These are phyloP conservation scores for Cynanchum wilfordii DNA, from an alignment of 257 asterid genomes.

Conservation along the genomic window DNA sequence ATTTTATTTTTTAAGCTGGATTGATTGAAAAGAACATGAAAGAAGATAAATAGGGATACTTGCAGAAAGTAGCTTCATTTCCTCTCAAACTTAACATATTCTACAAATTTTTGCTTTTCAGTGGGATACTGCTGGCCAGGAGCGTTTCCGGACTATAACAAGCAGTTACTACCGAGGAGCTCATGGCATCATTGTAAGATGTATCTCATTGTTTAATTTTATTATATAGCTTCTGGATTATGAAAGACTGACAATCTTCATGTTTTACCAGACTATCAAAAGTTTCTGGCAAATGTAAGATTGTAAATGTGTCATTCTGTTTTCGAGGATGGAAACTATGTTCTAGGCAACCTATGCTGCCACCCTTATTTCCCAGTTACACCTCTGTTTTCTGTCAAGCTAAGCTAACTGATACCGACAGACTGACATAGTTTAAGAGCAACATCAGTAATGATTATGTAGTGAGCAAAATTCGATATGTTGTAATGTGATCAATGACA, in stretches of 20 bases:
- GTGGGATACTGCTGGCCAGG: slow-evolving; percentile 99
- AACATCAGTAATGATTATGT: not conserved
- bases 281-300: not conserved
- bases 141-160: slow-evolving; percentile 93
- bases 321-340: not conserved
- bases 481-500: not conserved
- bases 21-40: not conserved
- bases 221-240: not conserved
- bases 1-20: not conserved
- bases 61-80: not conserved
- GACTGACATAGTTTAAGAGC: not conserved
- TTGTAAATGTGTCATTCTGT: not conserved
- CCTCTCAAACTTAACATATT: not conserved
- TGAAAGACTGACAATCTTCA: not conserved
- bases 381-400: not conserved
- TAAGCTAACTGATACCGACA: not conserved
- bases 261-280: not conserved
- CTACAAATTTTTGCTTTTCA: slow-evolving; percentile 25
- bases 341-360: not conserved
- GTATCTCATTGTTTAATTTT: slow-evolving; percentile 11
- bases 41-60: not conserved
- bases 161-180: slow-evolving; percentile 99
- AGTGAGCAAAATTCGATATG: not conserved
- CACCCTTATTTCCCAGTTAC: not conserved
- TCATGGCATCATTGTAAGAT: slow-evolving; percentile 91